These are phyloP conservation scores for Thermomucor indicae-seudaticae DNA, from an alignment of 371 early-diverging fungal genomes.

Conservation along the genomic window DNA sequence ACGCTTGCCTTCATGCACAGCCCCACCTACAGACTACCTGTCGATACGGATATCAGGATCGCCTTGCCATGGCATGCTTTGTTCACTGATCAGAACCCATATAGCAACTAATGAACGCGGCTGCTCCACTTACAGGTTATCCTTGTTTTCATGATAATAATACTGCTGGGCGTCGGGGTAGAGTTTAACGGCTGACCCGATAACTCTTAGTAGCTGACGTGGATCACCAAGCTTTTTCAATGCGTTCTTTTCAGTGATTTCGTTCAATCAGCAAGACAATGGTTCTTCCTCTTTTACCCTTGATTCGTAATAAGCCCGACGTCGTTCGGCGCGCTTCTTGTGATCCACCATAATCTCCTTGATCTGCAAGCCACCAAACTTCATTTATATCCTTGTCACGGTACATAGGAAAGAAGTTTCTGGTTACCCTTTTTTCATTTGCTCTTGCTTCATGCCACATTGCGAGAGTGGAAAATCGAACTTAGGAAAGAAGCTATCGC, in stretches of 20 bases:
- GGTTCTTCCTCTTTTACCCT: too few species aligned
- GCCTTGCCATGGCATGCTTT: slow-evolving; percentile 51
- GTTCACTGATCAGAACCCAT: background rate
- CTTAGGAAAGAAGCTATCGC: too few species aligned
- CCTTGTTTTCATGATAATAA: slow-evolving; percentile 48
- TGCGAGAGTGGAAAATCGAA: too few species aligned
- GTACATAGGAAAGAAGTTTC: background rate
- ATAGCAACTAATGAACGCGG: too few species aligned
- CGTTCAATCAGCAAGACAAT: too few species aligned
- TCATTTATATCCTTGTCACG: background rate
- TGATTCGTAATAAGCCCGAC: slow-evolving; percentile 58
- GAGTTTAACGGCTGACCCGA: slow-evolving; percentile 45
- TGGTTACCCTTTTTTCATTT: slow-evolving; percentile 41
- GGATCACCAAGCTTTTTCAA: slow-evolving; percentile 64
- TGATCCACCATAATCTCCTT: slow-evolving; percentile 53
- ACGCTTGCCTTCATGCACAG: background rate
- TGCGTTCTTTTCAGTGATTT: too few species aligned
- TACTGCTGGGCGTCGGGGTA: slow-evolving; percentile 52
- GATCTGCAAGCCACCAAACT: too few species aligned
- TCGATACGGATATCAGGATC: slow-evolving; percentile 46
- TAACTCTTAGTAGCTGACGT: slow-evolving; percentile 50
- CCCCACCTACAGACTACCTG: slow-evolving; percentile 18
- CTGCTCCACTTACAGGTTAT: slow-evolving; percentile 38
- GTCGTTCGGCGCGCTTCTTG: slow-evolving; percentile 50
- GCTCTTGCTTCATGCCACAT: slow-evolving; percentile 47